These are phyloP conservation scores for Thecaphora thlaspeos DNA, from an alignment of 1,284 basidiomycete genomes.

Conservation along the genomic window DNA sequence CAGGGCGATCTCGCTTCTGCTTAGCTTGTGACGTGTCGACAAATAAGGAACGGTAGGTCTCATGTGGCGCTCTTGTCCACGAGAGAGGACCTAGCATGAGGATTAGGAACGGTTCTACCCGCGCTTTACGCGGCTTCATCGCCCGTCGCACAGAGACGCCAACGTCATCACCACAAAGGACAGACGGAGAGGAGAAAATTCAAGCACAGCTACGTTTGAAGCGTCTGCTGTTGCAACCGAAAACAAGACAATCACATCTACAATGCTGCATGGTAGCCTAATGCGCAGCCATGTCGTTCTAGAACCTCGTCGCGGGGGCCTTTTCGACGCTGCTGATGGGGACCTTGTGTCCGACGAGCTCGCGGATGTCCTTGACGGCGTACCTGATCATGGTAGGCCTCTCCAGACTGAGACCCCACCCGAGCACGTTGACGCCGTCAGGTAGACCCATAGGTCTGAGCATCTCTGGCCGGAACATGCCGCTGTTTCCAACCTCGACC, in stretches of 20 bases:
- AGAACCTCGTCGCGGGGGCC: constrained; percentile 56
- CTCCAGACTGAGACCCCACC: constrained; percentile 94
- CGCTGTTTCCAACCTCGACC: constrained; percentile 85
- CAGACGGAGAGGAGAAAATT: too few species aligned
- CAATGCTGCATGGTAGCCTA: background rate
- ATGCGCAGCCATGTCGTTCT: constrained; percentile 2
- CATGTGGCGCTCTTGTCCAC: too few species aligned
- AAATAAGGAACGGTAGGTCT: too few species aligned
- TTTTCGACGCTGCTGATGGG: constrained; percentile 60
- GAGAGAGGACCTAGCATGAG: too few species aligned
- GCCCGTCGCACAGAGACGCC: too few species aligned
- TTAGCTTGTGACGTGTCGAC: background rate
- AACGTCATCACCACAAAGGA: too few species aligned
- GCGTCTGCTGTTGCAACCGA: too few species aligned
- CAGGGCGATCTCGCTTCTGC: constrained; percentile 28
- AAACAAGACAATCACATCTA: background rate
- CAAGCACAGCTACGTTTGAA: too few species aligned
- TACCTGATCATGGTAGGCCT: constrained; percentile 95
- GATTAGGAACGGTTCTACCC: too few species aligned
- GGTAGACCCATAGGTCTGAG: constrained; percentile 94
- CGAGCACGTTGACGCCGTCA: constrained; percentile 91
- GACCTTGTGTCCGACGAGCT: constrained; percentile 95
- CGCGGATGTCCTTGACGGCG: constrained; percentile 90
- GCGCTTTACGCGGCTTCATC: too few species aligned
- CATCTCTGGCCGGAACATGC: constrained; percentile 99